Base-by-base conservation (phyloP, 2,329 filamentous ascomycete genomes). In the Karstenula rhodostoma region DNA sequence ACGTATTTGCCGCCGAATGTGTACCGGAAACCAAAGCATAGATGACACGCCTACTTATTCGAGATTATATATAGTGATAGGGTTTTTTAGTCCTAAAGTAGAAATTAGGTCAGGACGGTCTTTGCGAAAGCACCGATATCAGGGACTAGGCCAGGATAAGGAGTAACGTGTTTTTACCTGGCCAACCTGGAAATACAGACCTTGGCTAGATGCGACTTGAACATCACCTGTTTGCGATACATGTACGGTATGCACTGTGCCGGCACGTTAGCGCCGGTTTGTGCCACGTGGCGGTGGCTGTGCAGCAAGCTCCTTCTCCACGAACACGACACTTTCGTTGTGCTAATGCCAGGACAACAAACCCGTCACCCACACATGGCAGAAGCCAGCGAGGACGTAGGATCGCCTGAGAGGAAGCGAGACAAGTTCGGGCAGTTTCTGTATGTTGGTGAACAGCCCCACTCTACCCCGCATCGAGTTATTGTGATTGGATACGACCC, bases 1-100 rank as follows among this genome's bases (percentile, higher is more conserved):
- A 53, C 17, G 50, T 53, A 19, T 53, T 42, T 43, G 71, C 77
- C 8, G 78, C 78, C 2, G 78, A 76, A 69, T 76, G 71, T 9
- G 70, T 73, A 1, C 78, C 78, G 0, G 71, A 77, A 35, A 68
- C 65, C 4, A 79, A 79, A 78, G n/a, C n/a, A n/a, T n/a, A n/a
- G n/a, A n/a, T n/a, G n/a, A n/a, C n/a, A n/a, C n/a, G n/a, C n/a
- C n/a, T n/a, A n/a, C n/a, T n/a, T n/a, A n/a, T n/a, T n/a, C n/a
- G n/a, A n/a, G n/a, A n/a, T n/a, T 58, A 57, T 79, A 23, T 25
- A 62, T 56, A 10, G 66, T 54, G 7, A 66, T 63, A 51, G 63
- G 57, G 15, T 62, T 64, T 4, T 54, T 66, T 27, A 66, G 63
- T 23, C n/a, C n/a, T n/a, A n/a, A n/a, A n/a, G n/a, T n/a, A n/a